phyloP scores from a whole-genome alignment of 305 asterid genomes.

The Ilex paraguariensis region DNA sequence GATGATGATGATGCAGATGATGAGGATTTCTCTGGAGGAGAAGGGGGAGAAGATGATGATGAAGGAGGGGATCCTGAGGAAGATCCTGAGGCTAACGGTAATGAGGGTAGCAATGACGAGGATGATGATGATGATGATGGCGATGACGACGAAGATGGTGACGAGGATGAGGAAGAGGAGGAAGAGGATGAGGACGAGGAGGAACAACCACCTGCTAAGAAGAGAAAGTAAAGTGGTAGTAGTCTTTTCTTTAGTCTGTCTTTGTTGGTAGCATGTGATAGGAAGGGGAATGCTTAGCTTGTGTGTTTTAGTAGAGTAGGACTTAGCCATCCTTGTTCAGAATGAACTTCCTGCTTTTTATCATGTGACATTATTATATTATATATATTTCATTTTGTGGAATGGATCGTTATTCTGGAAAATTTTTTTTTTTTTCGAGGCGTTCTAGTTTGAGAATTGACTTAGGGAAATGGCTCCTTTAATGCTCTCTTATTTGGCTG shows the following conservation, averaged over 20 bases:
- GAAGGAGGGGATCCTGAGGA: conserved; percentile 24
- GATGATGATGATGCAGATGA: background rate
- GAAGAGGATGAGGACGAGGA: conserved; percentile 53
- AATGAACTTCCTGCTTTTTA: conserved; percentile 20
- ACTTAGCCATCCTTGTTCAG: conserved; percentile 28
- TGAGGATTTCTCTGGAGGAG: background rate
- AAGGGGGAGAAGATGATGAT: background rate
- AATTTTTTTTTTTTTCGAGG: too few species aligned
- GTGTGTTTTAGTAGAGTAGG: conserved; percentile 38
- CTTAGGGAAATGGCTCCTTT: too few species aligned
- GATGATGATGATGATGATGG: conserved; percentile 29
- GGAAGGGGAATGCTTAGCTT: conserved; percentile 35
- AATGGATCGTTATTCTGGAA: conserved; percentile 26
- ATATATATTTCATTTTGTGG: conserved; percentile 17
- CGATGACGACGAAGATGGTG: conserved; percentile 21
- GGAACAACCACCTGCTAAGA: conserved; percentile 87
- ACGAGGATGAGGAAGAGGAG: conserved; percentile 34
- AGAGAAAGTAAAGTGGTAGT: conserved; percentile 58
- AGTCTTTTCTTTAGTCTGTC: conserved; percentile 29
- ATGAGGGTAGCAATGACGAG: conserved; percentile 36
- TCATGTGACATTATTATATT: conserved; percentile 30
- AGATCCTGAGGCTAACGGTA: conserved; percentile 40
- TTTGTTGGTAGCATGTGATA: conserved; percentile 44
- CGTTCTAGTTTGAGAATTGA: too few species aligned
- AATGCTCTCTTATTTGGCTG: too few species aligned